Evolutionary conservation across 163 green algal species (phyloP).

Genomic region (Scenedesmus sp.): DNA sequence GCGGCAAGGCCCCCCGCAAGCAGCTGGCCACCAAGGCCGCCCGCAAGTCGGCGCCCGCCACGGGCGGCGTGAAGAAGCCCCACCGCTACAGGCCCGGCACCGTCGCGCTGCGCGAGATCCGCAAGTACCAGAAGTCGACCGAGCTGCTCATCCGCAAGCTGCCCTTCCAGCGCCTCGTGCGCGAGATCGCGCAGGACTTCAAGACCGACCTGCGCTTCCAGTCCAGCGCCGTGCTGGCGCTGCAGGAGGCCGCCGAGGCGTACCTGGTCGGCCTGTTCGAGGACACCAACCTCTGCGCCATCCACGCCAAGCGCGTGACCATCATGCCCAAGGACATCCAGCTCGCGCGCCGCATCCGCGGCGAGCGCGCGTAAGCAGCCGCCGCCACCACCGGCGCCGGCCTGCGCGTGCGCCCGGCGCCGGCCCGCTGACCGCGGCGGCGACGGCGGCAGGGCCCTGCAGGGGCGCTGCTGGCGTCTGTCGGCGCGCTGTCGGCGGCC

Average conservation of each 20-base stretch:
- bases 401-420: no score
- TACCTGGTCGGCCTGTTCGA: constrained; percentile 77
- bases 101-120: constrained; percentile 90
- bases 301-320: constrained; percentile 99
- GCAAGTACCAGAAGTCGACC: constrained; percentile 98
- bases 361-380: constrained; percentile 78
- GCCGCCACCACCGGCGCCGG: no score
- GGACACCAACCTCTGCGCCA: constrained; percentile 89
- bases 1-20: constrained; percentile 88
- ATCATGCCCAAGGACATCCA: constrained; percentile 99
- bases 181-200: constrained; percentile 97
- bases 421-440: no score
- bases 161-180: constrained; percentile 96
- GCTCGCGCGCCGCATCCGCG: constrained; percentile 92
- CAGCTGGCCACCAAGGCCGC: constrained; percentile 82
- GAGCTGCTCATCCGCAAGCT: constrained; percentile 98
- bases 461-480: no score
- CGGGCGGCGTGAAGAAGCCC: constrained; percentile 85
- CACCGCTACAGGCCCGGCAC: constrained; percentile 90
- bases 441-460: no score
- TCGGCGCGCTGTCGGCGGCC: constrained; percentile 67
- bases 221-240: constrained; percentile 76
- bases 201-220: constrained; percentile 93
- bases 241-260: constrained; percentile 84
- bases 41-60: constrained; percentile 90